Evolutionary conservation across 1,139 yeast species (phyloP).

Genomic region (Lodderomyces theae): DNA sequence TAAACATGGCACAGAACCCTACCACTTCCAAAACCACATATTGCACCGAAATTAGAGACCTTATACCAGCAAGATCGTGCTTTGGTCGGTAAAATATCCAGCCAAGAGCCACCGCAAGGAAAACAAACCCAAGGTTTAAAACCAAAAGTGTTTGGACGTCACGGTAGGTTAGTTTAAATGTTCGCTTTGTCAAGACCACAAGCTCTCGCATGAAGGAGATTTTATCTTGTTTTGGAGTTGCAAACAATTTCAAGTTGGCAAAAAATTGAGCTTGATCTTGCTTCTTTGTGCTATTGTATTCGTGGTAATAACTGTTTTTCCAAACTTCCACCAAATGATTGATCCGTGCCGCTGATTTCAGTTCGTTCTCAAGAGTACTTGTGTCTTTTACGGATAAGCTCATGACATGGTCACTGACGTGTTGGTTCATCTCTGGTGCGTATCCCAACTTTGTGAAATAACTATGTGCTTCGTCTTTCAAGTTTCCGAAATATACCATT

Average conservation of each 20-base stretch:
- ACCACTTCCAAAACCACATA: constrained; percentile 66
- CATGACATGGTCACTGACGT: constrained; percentile 60
- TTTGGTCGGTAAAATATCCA: constrained; percentile 75
- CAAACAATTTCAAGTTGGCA: constrained; percentile 25
- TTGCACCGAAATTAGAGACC: constrained; percentile 61
- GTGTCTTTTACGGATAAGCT: constrained; percentile 71
- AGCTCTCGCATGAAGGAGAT: constrained; percentile 46
- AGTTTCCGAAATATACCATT: constrained; percentile 56
- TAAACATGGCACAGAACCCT: constrained; percentile 65
- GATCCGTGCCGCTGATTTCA: constrained; percentile 43
- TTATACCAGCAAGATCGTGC: constrained; percentile 60
- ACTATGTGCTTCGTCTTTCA: constrained; percentile 34
- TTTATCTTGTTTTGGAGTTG: constrained; percentile 25
- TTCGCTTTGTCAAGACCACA: constrained; percentile 52
- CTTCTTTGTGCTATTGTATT: constrained; percentile 7
- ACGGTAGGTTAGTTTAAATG: constrained; percentile 52
- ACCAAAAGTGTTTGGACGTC: constrained; percentile 59
- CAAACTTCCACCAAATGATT: constrained; percentile 47
- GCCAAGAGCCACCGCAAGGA: constrained; percentile 64
- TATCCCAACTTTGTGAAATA: constrained; percentile 43
- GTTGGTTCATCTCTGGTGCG: constrained; percentile 10
- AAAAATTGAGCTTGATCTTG: constrained; percentile 17
- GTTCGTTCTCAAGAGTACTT: constrained; percentile 41
- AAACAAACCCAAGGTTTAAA: constrained; percentile 50
- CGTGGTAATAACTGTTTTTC: constrained; percentile 26